These are phyloP conservation scores for Penicillium paneum DNA, from an alignment of 2,329 filamentous ascomycete genomes.

Conservation along the genomic window DNA sequence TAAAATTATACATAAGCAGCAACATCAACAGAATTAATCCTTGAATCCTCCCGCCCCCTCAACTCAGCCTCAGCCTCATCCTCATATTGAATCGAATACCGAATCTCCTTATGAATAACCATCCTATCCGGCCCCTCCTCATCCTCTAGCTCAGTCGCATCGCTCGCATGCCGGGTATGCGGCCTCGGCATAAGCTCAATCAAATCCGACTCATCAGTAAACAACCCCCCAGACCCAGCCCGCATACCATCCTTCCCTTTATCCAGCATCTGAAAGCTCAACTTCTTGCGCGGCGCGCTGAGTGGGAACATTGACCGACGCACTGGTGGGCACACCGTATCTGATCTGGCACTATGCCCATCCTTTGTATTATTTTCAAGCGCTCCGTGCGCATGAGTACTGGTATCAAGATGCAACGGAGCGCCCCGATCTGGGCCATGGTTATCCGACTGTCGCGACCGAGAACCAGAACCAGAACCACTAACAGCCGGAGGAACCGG, in stretches of 20 bases:
- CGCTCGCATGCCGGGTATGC: conserved; percentile 4
- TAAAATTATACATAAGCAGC: conserved; percentile 17
- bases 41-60: conserved; percentile 7
- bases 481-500: not conserved
- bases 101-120: conserved; percentile 36
- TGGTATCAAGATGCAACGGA: not conserved
- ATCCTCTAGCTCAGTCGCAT: conserved; percentile 14
- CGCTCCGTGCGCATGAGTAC: not conserved
- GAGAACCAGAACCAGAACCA: not conserved
- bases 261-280: not conserved
- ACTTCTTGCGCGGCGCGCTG: not conserved
- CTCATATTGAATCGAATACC: conserved; percentile 31
- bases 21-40: conserved; percentile 12
- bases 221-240: not conserved
- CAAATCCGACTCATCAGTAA: conserved; percentile 8
- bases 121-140: conserved; percentile 21
- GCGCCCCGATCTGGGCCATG: not conserved
- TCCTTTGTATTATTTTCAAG: not conserved
- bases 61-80: conserved; percentile 15
- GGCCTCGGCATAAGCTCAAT: conserved; percentile 19
- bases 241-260: conserved; percentile 4
- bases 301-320: conserved; percentile 17
- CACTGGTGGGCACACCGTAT: not conserved
- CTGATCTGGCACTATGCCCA: not conserved
- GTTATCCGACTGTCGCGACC: not conserved